These are phyloP conservation scores for Globisporangium canariense DNA, from an alignment of 352 stramenopile genomes.

Conservation along the genomic window DNA sequence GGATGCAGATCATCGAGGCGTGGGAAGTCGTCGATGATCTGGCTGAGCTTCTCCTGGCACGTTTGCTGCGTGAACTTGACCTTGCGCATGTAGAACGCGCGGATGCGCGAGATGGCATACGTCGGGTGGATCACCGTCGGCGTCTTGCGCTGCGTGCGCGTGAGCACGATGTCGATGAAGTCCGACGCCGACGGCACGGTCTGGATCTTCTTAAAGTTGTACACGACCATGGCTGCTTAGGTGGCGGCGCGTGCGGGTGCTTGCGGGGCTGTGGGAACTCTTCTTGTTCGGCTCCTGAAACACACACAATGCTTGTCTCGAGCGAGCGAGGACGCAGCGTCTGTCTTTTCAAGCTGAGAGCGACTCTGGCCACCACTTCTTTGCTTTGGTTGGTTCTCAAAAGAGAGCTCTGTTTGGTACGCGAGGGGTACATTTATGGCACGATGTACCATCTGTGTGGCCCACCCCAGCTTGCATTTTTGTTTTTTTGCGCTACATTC, in stretches of 20 bases:
- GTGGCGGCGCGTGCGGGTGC: background rate
- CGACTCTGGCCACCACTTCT: conserved; percentile 10
- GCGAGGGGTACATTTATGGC: conserved; percentile 4
- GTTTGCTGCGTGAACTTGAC: conserved; percentile 99
- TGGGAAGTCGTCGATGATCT: conserved; percentile 99
- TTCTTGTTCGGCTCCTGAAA: conserved; percentile 15
- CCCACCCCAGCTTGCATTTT: background rate
- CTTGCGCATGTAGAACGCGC: conserved; percentile 97
- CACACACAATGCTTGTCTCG: conserved; percentile 16
- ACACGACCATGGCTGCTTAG: conserved; percentile 91
- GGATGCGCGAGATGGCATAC: conserved; percentile 96
- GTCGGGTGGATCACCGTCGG: conserved; percentile 99
- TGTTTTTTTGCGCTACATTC: background rate
- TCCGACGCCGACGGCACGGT: conserved; percentile 95
- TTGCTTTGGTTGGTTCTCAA: conserved; percentile 38
- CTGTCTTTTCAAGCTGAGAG: conserved; percentile 22
- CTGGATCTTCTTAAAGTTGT: conserved; percentile 99
- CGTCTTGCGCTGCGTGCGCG: conserved; percentile 98
- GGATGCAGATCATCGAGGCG: conserved; percentile 97
- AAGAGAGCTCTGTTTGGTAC: conserved; percentile 1
- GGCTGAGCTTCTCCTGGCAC: conserved; percentile 96
- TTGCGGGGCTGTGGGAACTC: background rate
- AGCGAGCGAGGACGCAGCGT: background rate
- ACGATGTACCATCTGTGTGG: background rate
- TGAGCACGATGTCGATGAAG: conserved; percentile 99